Evolutionary conservation across 106 monocot species (phyloP).

Genomic region (Dendrobium chrysotoxum): DNA sequence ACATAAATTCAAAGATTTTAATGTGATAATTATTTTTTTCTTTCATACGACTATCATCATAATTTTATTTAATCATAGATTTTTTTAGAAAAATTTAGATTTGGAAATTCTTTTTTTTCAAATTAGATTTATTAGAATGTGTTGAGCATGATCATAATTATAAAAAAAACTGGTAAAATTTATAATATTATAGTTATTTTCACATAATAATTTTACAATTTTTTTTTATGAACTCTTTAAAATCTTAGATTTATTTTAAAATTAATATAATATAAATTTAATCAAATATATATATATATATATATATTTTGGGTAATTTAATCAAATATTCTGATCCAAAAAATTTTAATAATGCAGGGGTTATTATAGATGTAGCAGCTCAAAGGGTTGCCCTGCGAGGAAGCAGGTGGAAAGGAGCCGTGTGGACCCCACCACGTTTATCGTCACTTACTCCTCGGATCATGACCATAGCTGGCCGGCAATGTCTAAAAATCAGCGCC

Average conservation of each 20-base stretch:
- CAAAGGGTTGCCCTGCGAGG: conserved; percentile 59
- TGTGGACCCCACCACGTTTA: conserved; percentile 42
- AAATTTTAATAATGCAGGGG: conserved; percentile 23
- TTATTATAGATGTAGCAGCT: conserved; percentile 68
- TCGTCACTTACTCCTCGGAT: conserved; percentile 63
- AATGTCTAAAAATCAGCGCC: conserved; percentile 24
- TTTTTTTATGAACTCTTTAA: too few species aligned
- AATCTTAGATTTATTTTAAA: neutral
- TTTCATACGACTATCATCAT: too few species aligned
- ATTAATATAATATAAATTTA: neutral
- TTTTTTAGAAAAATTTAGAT: too few species aligned
- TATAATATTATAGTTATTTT: too few species aligned
- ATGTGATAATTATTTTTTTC: too few species aligned
- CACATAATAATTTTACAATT: too few species aligned
- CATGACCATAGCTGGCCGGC: conserved; percentile 59
- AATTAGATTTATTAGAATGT: too few species aligned
- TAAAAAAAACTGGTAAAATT: too few species aligned
- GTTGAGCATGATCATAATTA: too few species aligned
- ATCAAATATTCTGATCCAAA: neutral
- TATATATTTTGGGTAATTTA: neutral
- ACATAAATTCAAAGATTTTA: too few species aligned
- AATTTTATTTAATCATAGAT: too few species aligned
- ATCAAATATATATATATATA: neutral
- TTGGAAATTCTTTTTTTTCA: too few species aligned
- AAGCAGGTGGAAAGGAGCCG: conserved; percentile 72